Conservation (phyloP, 2,329 filamentous ascomycete genomes). For the Epicoccum sorghinum region DNA sequence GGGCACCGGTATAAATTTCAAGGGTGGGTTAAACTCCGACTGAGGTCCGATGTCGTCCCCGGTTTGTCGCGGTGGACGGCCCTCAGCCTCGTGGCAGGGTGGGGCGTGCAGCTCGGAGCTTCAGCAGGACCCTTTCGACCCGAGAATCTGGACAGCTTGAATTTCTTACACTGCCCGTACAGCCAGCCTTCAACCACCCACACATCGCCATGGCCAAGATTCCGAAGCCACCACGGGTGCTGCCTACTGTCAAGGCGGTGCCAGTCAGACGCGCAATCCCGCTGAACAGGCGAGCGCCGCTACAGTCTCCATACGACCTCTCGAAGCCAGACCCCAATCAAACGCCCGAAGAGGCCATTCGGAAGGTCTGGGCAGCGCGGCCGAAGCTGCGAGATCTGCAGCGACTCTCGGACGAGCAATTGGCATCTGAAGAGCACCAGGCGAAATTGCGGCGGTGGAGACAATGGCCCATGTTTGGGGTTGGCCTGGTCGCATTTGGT, state of each 20-base stretch:
- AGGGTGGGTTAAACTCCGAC: constrained; percentile 10
- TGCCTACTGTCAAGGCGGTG: constrained; percentile 28
- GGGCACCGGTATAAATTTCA: constrained; percentile 12
- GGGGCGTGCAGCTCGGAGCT: constrained; percentile 11
- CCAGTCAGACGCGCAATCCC: constrained; percentile 27
- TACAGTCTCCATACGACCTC: constrained; percentile 17
- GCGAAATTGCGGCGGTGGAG: constrained; percentile 38
- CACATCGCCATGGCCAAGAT: constrained; percentile 39
- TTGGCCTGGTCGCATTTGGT: constrained; percentile 44
- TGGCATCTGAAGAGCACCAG: constrained; percentile 31
- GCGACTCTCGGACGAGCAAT: constrained; percentile 36
- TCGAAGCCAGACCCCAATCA: constrained; percentile 19
- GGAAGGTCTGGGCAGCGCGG: constrained; percentile 34
- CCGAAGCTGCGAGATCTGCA: constrained; percentile 33
- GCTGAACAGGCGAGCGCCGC: constrained; percentile 24
- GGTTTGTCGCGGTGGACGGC: constrained; percentile 31
- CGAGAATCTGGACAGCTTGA: constrained; percentile 11
- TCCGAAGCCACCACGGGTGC: constrained; percentile 33
- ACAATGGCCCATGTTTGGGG: constrained; percentile 41
- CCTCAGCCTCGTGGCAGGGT: constrained; percentile 14
- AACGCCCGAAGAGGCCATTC: constrained; percentile 25
- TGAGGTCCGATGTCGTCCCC: constrained; percentile 40
- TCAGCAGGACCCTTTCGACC: neutral
- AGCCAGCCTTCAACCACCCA: constrained; percentile 2
- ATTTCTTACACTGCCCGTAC: constrained; percentile 2